Evolutionary conservation across 345 rosid species (phyloP).

Genomic region (Eucalyptus marginata): DNA sequence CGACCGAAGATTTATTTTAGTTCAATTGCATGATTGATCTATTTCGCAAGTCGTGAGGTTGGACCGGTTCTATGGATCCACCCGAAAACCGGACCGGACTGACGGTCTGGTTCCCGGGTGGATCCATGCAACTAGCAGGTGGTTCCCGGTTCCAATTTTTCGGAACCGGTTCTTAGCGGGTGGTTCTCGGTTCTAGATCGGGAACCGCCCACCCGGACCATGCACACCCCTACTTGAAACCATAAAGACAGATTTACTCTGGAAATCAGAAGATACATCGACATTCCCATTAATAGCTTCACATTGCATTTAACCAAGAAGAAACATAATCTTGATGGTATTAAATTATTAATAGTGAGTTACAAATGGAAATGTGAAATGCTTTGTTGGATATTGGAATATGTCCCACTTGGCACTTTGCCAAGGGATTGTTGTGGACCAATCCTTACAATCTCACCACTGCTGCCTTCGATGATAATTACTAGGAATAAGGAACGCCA

Average conservation of each 20-base stretch:
- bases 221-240: neutral
- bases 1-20: too few relatives aligned
- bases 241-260: neutral
- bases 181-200: too few relatives aligned
- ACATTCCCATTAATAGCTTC: neutral
- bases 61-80: too few relatives aligned
- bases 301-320: neutral
- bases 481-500: neutral
- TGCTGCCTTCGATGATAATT: neutral
- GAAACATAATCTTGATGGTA: neutral
- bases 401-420: neutral
- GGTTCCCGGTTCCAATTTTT: too few relatives aligned
- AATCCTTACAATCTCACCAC: neutral
- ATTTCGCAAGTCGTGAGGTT: too few relatives aligned
- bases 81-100: too few relatives aligned
- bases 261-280: neutral
- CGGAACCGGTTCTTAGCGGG: too few relatives aligned
- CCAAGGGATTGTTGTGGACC: neutral
- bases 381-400: neutral
- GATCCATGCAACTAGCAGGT: too few relatives aligned
- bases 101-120: too few relatives aligned
- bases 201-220: too few relatives aligned
- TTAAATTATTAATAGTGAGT: neutral
- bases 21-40: too few relatives aligned
- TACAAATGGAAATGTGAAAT: neutral